These are phyloP conservation scores for Artemisia argyi DNA, from an alignment of 129 eudicot species.

Conservation along the genomic window DNA sequence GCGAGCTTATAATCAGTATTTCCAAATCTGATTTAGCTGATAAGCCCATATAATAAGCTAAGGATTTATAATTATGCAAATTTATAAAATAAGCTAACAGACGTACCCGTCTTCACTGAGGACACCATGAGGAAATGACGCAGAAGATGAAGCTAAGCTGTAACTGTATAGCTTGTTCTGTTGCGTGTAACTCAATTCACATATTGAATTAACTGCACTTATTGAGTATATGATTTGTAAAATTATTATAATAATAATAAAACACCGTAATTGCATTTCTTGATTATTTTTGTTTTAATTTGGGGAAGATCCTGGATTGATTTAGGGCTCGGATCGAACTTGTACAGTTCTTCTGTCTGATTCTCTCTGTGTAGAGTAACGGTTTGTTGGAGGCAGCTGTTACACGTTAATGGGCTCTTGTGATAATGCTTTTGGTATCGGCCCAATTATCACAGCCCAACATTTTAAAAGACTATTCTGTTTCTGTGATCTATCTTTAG, in stretches of 20 bases:
- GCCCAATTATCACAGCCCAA: too few relatives aligned
- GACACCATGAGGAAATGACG: conserved; percentile 71
- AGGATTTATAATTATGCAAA: too few relatives aligned
- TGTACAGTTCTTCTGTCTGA: background rate
- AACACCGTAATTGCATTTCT: conserved; percentile 33
- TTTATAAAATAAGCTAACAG: too few relatives aligned
- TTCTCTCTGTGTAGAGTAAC: background rate
- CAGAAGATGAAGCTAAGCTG: conserved; percentile 54
- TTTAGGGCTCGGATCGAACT: conserved; percentile 13
- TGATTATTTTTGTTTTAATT: background rate
- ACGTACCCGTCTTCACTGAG: conserved; percentile 92
- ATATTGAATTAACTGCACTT: conserved; percentile 27
- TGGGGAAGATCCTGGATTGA: conserved; percentile 9
- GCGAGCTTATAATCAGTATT: too few relatives aligned
- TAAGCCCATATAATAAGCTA: too few relatives aligned
- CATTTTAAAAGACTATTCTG: too few relatives aligned
- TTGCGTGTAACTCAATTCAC: conserved; percentile 56
- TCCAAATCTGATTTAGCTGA: too few relatives aligned
- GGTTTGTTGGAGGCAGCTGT: background rate
- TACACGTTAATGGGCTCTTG: background rate
- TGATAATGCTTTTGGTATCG: too few relatives aligned
- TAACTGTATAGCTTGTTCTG: conserved; percentile 65
- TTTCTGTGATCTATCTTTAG: too few relatives aligned
- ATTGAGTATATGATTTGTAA: background rate
- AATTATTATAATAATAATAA: conserved; percentile 23